phyloP scores from a whole-genome alignment of 495 filamentous ascomycete species.

The Talaromyces adpressus region DNA sequence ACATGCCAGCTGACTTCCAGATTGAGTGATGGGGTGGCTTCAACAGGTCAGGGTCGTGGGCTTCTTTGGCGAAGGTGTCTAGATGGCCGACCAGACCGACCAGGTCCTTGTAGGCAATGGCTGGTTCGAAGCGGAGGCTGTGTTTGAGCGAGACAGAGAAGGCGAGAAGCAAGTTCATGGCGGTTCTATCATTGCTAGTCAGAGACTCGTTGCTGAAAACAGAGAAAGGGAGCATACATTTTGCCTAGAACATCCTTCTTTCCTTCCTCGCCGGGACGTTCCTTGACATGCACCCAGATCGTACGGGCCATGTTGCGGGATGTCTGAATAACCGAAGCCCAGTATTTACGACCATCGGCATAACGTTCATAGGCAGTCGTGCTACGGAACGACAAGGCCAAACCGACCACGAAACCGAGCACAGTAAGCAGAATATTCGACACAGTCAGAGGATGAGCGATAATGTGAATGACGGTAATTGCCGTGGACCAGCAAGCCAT shows the following conservation, averaged over 20 bases:
- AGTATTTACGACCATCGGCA: constrained; percentile 68
- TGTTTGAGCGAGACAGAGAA: constrained; percentile 75
- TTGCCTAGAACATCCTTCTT: constrained; percentile 70
- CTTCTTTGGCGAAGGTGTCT: constrained; percentile 58
- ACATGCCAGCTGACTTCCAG: constrained; percentile 60
- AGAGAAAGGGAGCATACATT: constrained; percentile 31
- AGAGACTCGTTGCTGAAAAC: neutral
- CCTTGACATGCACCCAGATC: constrained; percentile 69
- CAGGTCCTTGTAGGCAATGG: constrained; percentile 62
- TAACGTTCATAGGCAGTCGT: constrained; percentile 82
- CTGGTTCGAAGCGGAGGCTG: constrained; percentile 82
- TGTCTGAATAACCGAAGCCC: constrained; percentile 64
- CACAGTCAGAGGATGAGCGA: constrained; percentile 46
- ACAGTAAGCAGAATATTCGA: constrained; percentile 70
- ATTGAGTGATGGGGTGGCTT: constrained; percentile 35
- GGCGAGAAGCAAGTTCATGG: constrained; percentile 74
- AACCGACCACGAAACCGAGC: constrained; percentile 82
- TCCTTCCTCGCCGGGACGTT: constrained; percentile 52
- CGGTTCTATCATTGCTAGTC: constrained; percentile 39
- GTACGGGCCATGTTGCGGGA: constrained; percentile 68
- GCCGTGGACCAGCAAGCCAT: constrained; percentile 62
- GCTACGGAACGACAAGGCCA: constrained; percentile 75
- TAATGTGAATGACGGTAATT: constrained; percentile 56
- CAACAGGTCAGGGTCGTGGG: constrained; percentile 44
- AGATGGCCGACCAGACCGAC: constrained; percentile 38